Percentiles rank a stretch among this genome's conserved stretches.
Conservation (phyloP, 139 green algal species). For the Spirogloea muscicola region DNA sequence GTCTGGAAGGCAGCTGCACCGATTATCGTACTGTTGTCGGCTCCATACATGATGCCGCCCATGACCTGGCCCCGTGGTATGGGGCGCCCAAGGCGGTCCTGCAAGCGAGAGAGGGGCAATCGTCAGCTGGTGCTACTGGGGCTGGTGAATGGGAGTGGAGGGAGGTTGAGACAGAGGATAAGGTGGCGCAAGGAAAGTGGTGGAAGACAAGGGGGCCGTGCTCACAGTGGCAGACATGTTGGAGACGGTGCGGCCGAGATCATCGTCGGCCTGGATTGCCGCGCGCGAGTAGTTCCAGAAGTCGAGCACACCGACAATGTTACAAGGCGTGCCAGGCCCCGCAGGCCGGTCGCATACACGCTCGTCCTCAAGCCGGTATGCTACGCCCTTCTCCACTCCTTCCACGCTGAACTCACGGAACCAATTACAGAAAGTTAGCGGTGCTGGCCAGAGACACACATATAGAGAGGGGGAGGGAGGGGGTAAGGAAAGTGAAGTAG, state of each 20-base stretch:
- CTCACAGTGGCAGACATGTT: constrained; percentile 6
- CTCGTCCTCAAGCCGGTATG: neutral
- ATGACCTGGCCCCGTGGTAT: neutral
- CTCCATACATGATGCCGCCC: neutral
- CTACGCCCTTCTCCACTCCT: neutral
- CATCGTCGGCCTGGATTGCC: constrained; percentile 9
- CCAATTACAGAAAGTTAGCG: neutral
- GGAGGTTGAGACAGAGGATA: neutral
- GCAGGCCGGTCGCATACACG: constrained; percentile 16
- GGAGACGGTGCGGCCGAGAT: constrained; percentile 7
- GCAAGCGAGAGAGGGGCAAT: too few relatives aligned
- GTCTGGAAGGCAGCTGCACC: neutral
- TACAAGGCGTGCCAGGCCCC: constrained; percentile 6
- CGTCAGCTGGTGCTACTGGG: too few relatives aligned
- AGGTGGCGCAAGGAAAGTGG: neutral
- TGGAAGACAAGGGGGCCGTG: neutral
- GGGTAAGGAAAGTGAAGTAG: too few relatives aligned
- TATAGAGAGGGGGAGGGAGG: neutral
- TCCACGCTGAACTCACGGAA: constrained; percentile 2
- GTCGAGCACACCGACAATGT: constrained; percentile 17
- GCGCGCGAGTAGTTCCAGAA: constrained; percentile 11
- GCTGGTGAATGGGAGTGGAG: neutral
- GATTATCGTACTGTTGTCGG: neutral
- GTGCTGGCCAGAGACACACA: too few relatives aligned
- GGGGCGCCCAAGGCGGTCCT: neutral